A percentile compares a stretch with the other conserved stretches of the same genome.
These are phyloP conservation scores for Colletotrichum gigasporum DNA, from an alignment of 2,329 filamentous ascomycete species.

Conservation along the genomic window DNA sequence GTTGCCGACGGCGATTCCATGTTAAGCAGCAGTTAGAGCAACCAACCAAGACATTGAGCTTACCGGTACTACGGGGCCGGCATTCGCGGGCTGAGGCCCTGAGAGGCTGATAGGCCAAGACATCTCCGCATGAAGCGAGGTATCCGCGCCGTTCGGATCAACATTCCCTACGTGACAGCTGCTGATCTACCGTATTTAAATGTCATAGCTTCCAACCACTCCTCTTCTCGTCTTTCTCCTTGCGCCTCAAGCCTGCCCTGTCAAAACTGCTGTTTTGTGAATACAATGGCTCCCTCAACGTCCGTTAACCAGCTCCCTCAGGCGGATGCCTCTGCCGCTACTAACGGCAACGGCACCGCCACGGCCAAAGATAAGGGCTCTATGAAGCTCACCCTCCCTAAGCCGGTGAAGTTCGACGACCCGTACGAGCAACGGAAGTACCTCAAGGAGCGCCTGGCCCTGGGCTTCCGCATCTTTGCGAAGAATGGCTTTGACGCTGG, in stretches of 20 bases:
- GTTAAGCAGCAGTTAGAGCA: background rate
- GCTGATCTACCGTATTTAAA: background rate
- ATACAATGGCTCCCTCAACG: conserved; percentile 15
- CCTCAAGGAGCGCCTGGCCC: conserved; percentile 62
- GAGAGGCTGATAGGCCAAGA: background rate
- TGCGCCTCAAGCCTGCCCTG: too few relatives aligned
- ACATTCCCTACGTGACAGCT: background rate
- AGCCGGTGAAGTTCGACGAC: conserved; percentile 35
- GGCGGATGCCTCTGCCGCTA: background rate
- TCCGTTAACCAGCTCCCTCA: conserved; percentile 5
- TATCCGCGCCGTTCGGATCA: conserved; percentile 1
- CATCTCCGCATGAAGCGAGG: conserved; percentile 7
- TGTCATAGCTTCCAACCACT: background rate
- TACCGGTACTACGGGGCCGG: background rate
- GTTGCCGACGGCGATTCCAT: background rate
- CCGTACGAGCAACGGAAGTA: conserved; percentile 56
- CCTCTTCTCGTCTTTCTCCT: background rate
- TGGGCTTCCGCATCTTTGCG: conserved; percentile 67
- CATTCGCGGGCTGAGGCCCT: background rate
- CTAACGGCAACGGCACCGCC: conserved; percentile 11
- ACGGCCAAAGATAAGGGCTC: background rate
- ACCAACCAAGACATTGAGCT: background rate
- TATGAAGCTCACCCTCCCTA: background rate
- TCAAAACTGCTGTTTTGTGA: background rate
- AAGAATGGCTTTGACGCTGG: conserved; percentile 68